These are phyloP conservation scores for Cornus florida DNA, from an alignment of 148 eudicot genomes.

Conservation along the genomic window DNA sequence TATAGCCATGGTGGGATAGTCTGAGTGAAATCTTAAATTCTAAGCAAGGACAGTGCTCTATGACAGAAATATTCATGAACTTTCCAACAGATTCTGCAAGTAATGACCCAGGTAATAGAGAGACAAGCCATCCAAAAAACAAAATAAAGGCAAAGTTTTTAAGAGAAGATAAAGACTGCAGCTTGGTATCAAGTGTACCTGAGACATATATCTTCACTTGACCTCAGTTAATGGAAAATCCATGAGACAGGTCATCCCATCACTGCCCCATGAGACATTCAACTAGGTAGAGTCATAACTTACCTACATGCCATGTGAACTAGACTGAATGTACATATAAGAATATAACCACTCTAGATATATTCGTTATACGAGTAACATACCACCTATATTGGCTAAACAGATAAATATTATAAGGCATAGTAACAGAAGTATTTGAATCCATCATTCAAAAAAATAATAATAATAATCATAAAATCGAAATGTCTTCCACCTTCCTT, in stretches of 20 bases:
- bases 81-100: constrained; percentile 1
- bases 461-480: not conserved
- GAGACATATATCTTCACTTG: not conserved
- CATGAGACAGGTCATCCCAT: not conserved
- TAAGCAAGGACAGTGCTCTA: not conserved
- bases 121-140: not conserved
- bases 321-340: not conserved
- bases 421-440: not conserved
- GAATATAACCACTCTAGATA: not conserved
- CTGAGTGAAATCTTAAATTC: not conserved
- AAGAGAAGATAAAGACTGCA: not conserved
- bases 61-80: not conserved
- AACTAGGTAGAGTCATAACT: not conserved
- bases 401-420: not conserved
- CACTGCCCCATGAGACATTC: not conserved
- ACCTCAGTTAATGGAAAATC: not conserved
- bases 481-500: not conserved
- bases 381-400: not conserved
- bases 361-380: not conserved
- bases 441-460: not conserved
- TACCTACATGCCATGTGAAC: not conserved
- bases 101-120: not conserved
- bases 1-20: not conserved
- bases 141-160: not conserved
- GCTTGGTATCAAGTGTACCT: not conserved